Evolutionary conservation across 129 eudicot genomes (phyloP), one percentile per base, ranked within the genome.

Genomic region (Rutidosis leptorrhynchoides): DNA sequence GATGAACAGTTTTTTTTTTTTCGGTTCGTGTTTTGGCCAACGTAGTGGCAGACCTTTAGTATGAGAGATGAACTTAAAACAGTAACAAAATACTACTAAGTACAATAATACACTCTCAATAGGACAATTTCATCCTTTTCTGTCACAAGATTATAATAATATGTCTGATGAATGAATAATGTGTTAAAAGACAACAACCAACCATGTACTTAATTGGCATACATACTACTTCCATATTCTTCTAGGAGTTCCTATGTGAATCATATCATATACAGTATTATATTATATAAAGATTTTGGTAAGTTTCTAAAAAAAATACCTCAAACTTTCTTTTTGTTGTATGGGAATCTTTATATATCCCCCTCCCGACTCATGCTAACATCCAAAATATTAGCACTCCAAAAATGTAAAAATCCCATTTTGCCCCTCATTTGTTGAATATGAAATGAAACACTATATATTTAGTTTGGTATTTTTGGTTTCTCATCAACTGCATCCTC

Each of bases 171-270:
- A 35, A 62, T 26, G 9, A 46, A 14, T 46, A 42, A 51, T 51
- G 53, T 61, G 61, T 29, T 37, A 32, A 8, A 29, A 42, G 28
- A 24, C 60, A 23, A 32, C 24, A 23, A 32, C 24, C 42, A 40
- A 55, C 70, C 69, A 52, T 63, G 29, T 15, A 10, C 11, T 9
- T 10, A 40, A 40, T 11, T 40, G 62, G 51, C 49, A 52, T 8
- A 49, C 21, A 67, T 32, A 21, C 30, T 52, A 48, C 64, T 68
- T 49, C 78, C 60, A 72, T 70, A 58, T 72, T 66, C 74, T 78
- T 78, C 77, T 72, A 68, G 62, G 64, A 68, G 64, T 68, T 55
- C 43, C 26, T 58, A 67, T 29, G 30, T 62, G 52, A 62, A 51
- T 49, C 24, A 7, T 20, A 67, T 43, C n/a, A n/a, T n/a, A n/a